Percentiles rank a stretch among this genome's conserved stretches.
Evolutionary conservation across 176 grass and related monocot genomes (phyloP).

Genomic region (Oryza coarctata): DNA sequence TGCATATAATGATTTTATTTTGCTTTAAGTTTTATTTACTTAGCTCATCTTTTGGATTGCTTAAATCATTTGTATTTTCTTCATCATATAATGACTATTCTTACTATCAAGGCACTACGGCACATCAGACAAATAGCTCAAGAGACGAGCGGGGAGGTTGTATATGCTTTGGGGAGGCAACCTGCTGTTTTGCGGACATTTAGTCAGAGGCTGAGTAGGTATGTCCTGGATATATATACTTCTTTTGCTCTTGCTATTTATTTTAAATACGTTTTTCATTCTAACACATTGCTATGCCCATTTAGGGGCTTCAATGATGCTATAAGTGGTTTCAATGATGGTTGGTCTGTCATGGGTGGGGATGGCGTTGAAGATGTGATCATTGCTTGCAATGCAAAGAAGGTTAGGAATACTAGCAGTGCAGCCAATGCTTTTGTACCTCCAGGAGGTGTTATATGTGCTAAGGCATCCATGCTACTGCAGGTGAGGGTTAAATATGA

Average conservation of each 20-base stretch:
- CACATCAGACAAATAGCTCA: conserved; percentile 98
- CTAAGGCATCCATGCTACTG: conserved; percentile 95
- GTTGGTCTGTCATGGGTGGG: conserved; percentile 80
- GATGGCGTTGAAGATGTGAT: conserved; percentile 91
- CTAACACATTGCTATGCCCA: conserved; percentile 20
- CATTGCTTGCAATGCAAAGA: conserved; percentile 80
- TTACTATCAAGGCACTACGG: conserved; percentile 73
- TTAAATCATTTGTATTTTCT: neutral
- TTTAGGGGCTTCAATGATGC: conserved; percentile 96
- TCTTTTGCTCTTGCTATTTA: neutral
- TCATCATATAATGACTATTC: neutral
- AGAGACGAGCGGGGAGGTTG: conserved; percentile 86
- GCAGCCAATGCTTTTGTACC: conserved; percentile 55
- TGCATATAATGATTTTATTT: no score
- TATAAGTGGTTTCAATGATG: conserved; percentile 96
- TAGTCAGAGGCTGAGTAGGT: conserved; percentile 93
- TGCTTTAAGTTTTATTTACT: neutral
- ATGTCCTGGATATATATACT: conserved; percentile 25
- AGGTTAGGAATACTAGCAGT: conserved; percentile 47
- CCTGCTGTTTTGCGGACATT: conserved; percentile 86
- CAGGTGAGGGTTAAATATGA: conserved; percentile 56
- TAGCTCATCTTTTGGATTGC: neutral
- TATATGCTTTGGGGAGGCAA: conserved; percentile 77
- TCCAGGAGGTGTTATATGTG: conserved; percentile 88
- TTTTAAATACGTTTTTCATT: conserved; percentile 1